Conservation (phyloP, 2,329 filamentous ascomycete genomes). For the Venturiaceae sp. region DNA sequence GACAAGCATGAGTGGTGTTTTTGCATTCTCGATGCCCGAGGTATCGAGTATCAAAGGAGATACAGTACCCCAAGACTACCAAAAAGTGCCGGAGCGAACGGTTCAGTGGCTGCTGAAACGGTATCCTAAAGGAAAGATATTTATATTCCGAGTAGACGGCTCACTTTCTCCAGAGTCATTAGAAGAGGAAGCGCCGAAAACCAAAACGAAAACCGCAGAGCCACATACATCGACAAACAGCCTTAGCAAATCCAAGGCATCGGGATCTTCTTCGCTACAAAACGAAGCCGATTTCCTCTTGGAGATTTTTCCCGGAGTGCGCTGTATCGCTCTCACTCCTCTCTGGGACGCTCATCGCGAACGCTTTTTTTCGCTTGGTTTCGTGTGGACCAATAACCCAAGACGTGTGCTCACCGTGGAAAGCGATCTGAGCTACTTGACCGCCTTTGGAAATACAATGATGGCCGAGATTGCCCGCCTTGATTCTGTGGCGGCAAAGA, state of each 20-base stretch:
- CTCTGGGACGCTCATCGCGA: not conserved
- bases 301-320: not conserved
- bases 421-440: constrained; percentile 42
- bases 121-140: constrained; percentile 16
- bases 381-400: constrained; percentile 20
- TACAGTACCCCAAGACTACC: not conserved
- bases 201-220: not conserved
- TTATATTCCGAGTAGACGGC: constrained; percentile 14
- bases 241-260: not conserved
- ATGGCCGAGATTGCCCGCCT: constrained; percentile 47
- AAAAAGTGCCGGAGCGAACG: constrained; percentile 5
- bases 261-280: not conserved
- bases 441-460: constrained; percentile 43
- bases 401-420: constrained; percentile 35
- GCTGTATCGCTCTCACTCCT: not conserved
- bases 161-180: constrained; percentile 13
- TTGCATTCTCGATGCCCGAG: constrained; percentile 10
- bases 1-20: not conserved
- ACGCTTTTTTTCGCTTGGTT: constrained; percentile 4
- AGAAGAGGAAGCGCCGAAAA: not conserved
- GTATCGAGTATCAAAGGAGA: constrained; percentile 1
- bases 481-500: constrained; percentile 35
- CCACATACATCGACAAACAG: not conserved
- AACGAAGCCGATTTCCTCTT: not conserved
- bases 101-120: constrained; percentile 12